Percentiles rank a stretch among this genome's conserved stretches.
phyloP scores from a whole-genome alignment of 2,329 filamentous ascomycete species.

The Paecilomyces dactylethromorphus region DNA sequence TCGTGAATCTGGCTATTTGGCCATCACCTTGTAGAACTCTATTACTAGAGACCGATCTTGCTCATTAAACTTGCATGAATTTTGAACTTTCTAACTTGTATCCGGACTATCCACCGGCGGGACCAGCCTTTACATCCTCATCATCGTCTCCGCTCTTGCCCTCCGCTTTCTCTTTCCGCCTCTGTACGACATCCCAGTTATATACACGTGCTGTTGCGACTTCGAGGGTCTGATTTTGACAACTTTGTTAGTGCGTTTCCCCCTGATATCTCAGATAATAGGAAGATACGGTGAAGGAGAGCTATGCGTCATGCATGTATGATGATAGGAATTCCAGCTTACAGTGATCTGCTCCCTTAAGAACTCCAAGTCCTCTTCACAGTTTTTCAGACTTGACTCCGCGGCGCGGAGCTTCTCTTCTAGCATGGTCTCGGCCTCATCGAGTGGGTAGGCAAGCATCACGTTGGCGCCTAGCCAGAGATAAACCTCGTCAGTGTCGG shows the following conservation, averaged over 20 bases:
- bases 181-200: slow-evolving; percentile 97
- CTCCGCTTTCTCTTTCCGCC: slow-evolving; percentile 75
- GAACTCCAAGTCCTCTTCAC: slow-evolving; percentile 94
- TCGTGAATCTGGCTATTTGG: neutral
- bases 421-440: slow-evolving; percentile 76
- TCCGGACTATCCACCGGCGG: neutral
- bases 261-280: slow-evolving; percentile 5
- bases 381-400: slow-evolving; percentile 73
- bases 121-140: slow-evolving; percentile 35
- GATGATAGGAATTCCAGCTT: slow-evolving; percentile 26
- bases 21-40: neutral
- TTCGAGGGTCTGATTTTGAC: slow-evolving; percentile 70
- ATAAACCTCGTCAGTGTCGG: slow-evolving; percentile 70
- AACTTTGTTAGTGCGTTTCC: neutral
- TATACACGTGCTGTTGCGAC: slow-evolving; percentile 96
- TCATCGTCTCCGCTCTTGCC: slow-evolving; percentile 35
- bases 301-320: neutral
- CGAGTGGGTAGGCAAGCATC: slow-evolving; percentile 90
- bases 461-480: slow-evolving; percentile 98
- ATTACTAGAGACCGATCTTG: neutral
- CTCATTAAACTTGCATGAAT: neutral
- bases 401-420: slow-evolving; percentile 71
- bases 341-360: slow-evolving; percentile 94
- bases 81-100: neutral
- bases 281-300: slow-evolving; percentile 1